phyloP scores from a whole-genome alignment of 805 yeast species.

The Zygoascus biomembranicola region DNA sequence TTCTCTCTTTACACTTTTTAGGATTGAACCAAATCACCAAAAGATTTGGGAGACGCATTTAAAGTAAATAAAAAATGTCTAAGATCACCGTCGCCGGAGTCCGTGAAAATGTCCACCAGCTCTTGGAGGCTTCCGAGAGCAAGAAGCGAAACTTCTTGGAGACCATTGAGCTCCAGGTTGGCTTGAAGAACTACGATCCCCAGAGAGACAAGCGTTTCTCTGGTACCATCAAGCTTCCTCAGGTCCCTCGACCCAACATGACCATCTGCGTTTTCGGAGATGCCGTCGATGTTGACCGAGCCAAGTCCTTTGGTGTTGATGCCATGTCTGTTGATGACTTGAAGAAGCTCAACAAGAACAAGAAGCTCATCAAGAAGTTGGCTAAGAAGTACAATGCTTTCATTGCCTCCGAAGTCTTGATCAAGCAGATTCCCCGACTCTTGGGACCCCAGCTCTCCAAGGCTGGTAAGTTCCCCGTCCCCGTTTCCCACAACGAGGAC shows the following conservation, averaged over 20 bases:
- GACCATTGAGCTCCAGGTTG: conserved; percentile 99
- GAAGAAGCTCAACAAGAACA: conserved; percentile 99
- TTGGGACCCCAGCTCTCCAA: conserved; percentile 99
- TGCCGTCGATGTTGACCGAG: conserved; percentile 99
- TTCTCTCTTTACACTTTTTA: conserved; percentile 1
- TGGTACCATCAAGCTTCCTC: conserved; percentile 96
- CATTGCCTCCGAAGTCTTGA: conserved; percentile 97
- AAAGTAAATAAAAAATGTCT: conserved; percentile 27
- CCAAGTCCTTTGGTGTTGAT: conserved; percentile 97
- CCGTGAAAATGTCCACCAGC: conserved; percentile 92
- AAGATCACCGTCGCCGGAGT: conserved; percentile 88
- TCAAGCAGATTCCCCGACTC: conserved; percentile 99
- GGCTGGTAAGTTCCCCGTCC: conserved; percentile 99
- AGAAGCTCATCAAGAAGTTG: conserved; percentile 98
- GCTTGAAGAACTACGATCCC: conserved; percentile 99
- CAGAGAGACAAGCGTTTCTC: conserved; percentile 99
- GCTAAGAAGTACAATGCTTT: conserved; percentile 99
- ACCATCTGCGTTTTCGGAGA: conserved; percentile 99
- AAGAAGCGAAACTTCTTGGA: conserved; percentile 99
- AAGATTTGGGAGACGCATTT: conserved; percentile 17
- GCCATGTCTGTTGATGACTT: conserved; percentile 99
- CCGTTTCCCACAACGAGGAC: conserved; percentile 99
- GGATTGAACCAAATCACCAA: conserved; percentile 16
- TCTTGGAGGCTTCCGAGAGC: conserved; percentile 88
- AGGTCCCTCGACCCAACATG: conserved; percentile 99